Percentiles rank a stretch among this genome's conserved stretches.
These are phyloP conservation scores for Monascus ruber DNA, from an alignment of 2,329 filamentous ascomycete genomes.

Conservation along the genomic window DNA sequence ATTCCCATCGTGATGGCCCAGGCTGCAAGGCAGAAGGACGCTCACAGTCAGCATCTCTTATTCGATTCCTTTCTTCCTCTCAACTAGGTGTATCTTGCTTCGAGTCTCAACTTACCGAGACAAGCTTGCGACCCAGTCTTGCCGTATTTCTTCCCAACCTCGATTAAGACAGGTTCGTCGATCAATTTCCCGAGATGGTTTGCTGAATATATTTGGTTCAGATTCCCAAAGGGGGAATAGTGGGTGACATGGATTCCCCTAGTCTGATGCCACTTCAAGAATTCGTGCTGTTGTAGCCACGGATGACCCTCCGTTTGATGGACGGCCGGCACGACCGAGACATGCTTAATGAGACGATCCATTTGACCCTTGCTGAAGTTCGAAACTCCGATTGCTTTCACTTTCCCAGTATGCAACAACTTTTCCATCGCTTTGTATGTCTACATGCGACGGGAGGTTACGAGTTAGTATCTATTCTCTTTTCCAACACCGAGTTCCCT, in stretches of 20 bases:
- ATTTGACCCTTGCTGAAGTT: slow-evolving; percentile 42
- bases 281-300: slow-evolving; percentile 40
- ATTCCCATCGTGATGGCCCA: slow-evolving; percentile 44
- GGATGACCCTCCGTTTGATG: slow-evolving; percentile 44
- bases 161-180: slow-evolving; percentile 38
- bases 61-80: no score
- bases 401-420: slow-evolving; percentile 30
- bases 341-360: slow-evolving; percentile 35
- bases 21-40: slow-evolving; percentile 18
- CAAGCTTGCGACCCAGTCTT: slow-evolving; percentile 43
- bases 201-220: slow-evolving; percentile 38
- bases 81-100: no score
- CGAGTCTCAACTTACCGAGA: slow-evolving; percentile 23
- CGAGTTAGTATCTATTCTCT: neutral
- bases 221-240: slow-evolving; percentile 46
- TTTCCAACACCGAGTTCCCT: no score
- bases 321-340: slow-evolving; percentile 35
- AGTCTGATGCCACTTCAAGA: slow-evolving; percentile 38
- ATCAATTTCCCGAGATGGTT: slow-evolving; percentile 39
- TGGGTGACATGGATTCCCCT: slow-evolving; percentile 44
- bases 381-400: slow-evolving; percentile 41
- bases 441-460: slow-evolving; percentile 8
- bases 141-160: slow-evolving; percentile 42
- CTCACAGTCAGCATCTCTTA: neutral
- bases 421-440: slow-evolving; percentile 43